phyloP scores from a whole-genome alignment of 306 rosid species.

The Castanea crenata region DNA sequence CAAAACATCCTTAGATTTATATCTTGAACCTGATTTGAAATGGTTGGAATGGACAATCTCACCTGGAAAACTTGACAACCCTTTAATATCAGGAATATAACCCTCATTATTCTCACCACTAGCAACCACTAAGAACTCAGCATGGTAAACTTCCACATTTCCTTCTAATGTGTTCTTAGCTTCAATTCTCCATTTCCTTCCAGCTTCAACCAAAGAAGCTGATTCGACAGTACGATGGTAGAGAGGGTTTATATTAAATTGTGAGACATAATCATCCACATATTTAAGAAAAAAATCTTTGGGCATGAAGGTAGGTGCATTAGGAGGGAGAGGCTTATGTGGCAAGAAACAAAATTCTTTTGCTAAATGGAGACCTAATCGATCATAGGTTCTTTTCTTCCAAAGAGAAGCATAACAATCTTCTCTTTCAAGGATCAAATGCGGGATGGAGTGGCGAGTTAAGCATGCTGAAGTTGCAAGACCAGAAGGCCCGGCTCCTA shows the following conservation, averaged over 20 bases:
- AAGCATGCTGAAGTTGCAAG: slow-evolving; percentile 46
- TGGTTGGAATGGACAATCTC: slow-evolving; percentile 41
- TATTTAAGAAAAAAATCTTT: slow-evolving; percentile 28
- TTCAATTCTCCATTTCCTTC: slow-evolving; percentile 31
- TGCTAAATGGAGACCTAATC: slow-evolving; percentile 43
- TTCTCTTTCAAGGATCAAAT: slow-evolving; percentile 40
- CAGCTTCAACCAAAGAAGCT: background rate
- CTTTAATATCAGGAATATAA: slow-evolving; percentile 29
- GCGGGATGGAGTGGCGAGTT: slow-evolving; percentile 25
- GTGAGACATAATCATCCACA: slow-evolving; percentile 22
- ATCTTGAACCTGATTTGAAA: slow-evolving; percentile 39
- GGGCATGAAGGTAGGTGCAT: slow-evolving; percentile 30
- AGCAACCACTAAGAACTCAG: slow-evolving; percentile 41
- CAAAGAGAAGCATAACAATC: slow-evolving; percentile 55
- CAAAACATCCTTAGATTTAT: slow-evolving; percentile 36
- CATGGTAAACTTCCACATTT: slow-evolving; percentile 8
- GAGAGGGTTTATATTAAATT: slow-evolving; percentile 32
- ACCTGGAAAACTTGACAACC: slow-evolving; percentile 42
- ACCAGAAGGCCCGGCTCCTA: slow-evolving; percentile 55
- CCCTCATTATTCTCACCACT: slow-evolving; percentile 36
- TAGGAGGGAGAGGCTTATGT: slow-evolving; percentile 21
- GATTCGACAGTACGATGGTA: slow-evolving; percentile 31
- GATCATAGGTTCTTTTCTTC: slow-evolving; percentile 48
- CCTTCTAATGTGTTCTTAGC: slow-evolving; percentile 6
- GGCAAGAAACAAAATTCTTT: slow-evolving; percentile 46